Percentiles rank a stretch among this genome's conserved stretches.
Evolutionary conservation across 768 basidiomycete genomes (phyloP).

Genomic region (Lactarius quietus): DNA sequence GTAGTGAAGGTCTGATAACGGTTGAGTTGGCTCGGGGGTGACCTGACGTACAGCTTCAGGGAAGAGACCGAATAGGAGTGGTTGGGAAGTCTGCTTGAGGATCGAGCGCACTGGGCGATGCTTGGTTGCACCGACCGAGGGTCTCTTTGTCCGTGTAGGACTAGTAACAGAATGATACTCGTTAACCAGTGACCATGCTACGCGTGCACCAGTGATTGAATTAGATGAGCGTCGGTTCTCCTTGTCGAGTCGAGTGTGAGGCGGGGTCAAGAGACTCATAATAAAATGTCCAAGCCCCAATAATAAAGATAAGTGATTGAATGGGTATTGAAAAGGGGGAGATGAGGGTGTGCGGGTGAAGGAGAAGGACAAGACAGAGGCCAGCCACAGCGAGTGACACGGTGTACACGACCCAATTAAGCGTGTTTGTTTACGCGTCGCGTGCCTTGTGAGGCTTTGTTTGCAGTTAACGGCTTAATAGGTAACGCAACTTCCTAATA

Average conservation of each 20-base stretch:
- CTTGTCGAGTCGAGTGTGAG: conserved; percentile 55
- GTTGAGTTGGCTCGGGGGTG: conserved; percentile 76
- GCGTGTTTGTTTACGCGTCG: conserved; percentile 43
- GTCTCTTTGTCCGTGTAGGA: conserved; percentile 25
- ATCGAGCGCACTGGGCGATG: conserved; percentile 60
- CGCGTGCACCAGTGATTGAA: conserved; percentile 32
- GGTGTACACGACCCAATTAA: conserved; percentile 34
- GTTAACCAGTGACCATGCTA: conserved; percentile 52
- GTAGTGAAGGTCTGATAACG: conserved; percentile 59
- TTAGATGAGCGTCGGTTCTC: conserved; percentile 39
- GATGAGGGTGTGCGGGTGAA: conserved; percentile 28
- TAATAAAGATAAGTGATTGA: conserved; percentile 1
- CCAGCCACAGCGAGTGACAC: neutral
- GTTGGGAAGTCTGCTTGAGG: conserved; percentile 50
- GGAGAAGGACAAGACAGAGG: conserved; percentile 6
- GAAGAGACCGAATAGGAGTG: conserved; percentile 38
- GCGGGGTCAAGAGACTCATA: conserved; percentile 60
- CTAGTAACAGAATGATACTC: conserved; percentile 43
- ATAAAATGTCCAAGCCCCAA: neutral
- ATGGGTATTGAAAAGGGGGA: neutral
- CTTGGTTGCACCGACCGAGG: conserved; percentile 35
- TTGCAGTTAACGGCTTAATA: conserved; percentile 14
- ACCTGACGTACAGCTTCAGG: conserved; percentile 48
- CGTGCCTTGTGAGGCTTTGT: conserved; percentile 34
- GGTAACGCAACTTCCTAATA: neutral